Evolutionary conservation across 225 moss, liverwort and hornwort genomes (phyloP).

Genomic region (Polytrichum formosum): DNA sequence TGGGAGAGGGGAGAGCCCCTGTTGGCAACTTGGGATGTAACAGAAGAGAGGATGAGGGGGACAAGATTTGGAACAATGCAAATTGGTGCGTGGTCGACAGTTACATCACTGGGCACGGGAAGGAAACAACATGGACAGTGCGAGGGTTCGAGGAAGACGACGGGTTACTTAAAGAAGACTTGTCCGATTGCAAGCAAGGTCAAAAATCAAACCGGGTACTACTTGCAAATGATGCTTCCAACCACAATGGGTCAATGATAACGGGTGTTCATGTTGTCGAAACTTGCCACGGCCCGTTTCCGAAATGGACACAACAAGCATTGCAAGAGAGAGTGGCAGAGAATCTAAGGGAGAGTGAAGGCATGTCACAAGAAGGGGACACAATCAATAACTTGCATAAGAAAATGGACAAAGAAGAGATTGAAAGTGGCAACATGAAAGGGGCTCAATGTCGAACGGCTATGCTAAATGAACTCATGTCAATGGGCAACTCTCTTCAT

Average conservation of each 20-base stretch:
- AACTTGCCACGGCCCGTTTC: slow-evolving; percentile 16
- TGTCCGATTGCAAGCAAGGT: background rate
- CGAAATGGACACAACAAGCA: slow-evolving; percentile 43
- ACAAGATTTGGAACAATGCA: slow-evolving; percentile 9
- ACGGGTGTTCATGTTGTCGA: background rate
- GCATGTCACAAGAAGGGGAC: background rate
- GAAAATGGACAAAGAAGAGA: background rate
- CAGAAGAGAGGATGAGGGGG: slow-evolving; percentile 9
- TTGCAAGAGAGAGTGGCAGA: slow-evolving; percentile 27
- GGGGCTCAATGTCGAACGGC: background rate
- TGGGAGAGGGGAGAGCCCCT: background rate
- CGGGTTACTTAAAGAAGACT: slow-evolving; percentile 13
- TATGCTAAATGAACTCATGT: slow-evolving; percentile 11
- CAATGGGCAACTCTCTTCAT: background rate
- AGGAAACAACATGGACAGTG: slow-evolving; percentile 39
- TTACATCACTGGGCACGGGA: slow-evolving; percentile 37
- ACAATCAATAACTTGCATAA: background rate
- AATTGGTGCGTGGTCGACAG: slow-evolving; percentile 54
- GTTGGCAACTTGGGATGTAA: background rate
- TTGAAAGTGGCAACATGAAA: background rate
- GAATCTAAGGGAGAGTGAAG: slow-evolving; percentile 15
- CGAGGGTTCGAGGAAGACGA: slow-evolving; percentile 32
- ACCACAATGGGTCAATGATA: background rate
- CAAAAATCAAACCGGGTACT: background rate
- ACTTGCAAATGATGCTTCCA: background rate